phyloP scores from a whole-genome alignment of 176 grass and related monocot genomes.

The Guadua angustifolia region DNA sequence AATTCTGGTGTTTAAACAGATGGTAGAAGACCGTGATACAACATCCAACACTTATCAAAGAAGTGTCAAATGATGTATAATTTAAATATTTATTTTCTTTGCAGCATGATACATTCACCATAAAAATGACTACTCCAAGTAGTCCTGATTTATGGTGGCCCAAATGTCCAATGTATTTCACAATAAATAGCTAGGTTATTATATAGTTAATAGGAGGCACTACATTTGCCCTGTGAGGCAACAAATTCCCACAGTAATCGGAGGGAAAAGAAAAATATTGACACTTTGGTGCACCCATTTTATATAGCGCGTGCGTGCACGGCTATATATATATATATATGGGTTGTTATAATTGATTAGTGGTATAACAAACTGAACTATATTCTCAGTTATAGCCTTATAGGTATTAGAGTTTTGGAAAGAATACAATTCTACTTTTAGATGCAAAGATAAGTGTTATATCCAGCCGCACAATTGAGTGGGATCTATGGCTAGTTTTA shows the following conservation, averaged over 20 bases:
- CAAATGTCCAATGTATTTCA: not conserved
- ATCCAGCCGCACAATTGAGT: not conserved
- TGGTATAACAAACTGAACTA: not conserved
- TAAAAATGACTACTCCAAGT: not conserved
- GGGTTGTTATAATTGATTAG: conserved; percentile 8
- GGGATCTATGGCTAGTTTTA: conserved; percentile 23
- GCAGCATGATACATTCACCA: not conserved
- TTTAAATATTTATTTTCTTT: conserved; percentile 18
- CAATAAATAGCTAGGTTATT: conserved; percentile 20
- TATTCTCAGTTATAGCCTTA: conserved; percentile 13
- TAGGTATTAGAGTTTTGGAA: conserved; percentile 26
- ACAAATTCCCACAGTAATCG: not conserved
- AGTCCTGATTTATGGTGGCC: not conserved
- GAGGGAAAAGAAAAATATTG: not conserved
- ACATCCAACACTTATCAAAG: not conserved
- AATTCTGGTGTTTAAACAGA: not conserved
- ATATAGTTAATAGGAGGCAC: conserved; percentile 12
- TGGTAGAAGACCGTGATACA: not conserved
- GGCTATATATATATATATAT: conserved; percentile 24
- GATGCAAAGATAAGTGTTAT: not conserved
- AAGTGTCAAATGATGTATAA: not conserved
- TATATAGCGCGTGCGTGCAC: too few species aligned
- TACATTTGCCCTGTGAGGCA: not conserved
- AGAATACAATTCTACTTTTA: not conserved
- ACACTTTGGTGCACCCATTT: not conserved